A percentile compares a stretch with the other conserved stretches of the same genome.
Conservation (phyloP, 805 yeast species). For the Wickerhamomyces kurtzmanii region DNA sequence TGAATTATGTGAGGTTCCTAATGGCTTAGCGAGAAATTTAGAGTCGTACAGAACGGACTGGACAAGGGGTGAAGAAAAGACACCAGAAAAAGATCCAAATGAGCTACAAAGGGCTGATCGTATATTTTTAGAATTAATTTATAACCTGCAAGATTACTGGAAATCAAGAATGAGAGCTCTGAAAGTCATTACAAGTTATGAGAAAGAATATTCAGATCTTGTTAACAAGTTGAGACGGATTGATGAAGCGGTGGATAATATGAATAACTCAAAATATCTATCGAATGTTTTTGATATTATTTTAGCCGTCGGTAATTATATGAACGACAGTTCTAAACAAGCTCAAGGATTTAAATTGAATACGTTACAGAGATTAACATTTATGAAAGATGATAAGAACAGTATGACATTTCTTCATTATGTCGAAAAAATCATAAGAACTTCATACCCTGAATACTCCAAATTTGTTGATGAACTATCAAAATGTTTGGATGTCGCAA, state of each 20-base stretch:
- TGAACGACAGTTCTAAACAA: slow-evolving; percentile 62
- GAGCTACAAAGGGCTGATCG: slow-evolving; percentile 64
- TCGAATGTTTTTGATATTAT: slow-evolving; percentile 54
- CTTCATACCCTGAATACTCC: slow-evolving; percentile 54
- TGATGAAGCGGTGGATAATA: slow-evolving; percentile 48
- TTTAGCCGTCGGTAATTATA: slow-evolving; percentile 66
- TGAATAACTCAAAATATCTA: slow-evolving; percentile 43
- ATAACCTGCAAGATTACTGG: slow-evolving; percentile 66
- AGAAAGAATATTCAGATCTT: slow-evolving; percentile 58
- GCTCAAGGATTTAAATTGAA: slow-evolving; percentile 65
- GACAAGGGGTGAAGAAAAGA: slow-evolving; percentile 19
- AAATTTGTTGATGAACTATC: slow-evolving; percentile 51
- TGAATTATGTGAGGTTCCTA: slow-evolving; percentile 51
- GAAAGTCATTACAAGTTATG: slow-evolving; percentile 42
- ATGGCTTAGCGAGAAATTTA: slow-evolving; percentile 41
- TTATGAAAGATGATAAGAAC: slow-evolving; percentile 58
- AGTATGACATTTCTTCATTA: slow-evolving; percentile 67
- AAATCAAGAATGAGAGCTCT: slow-evolving; percentile 59
- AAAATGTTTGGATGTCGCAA: slow-evolving; percentile 43
- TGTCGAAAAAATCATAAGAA: slow-evolving; percentile 58
- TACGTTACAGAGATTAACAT: slow-evolving; percentile 59
- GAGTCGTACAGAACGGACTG: slow-evolving; percentile 56
- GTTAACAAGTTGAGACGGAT: slow-evolving; percentile 42
- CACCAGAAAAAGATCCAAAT: slow-evolving; percentile 43
- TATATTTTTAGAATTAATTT: slow-evolving; percentile 57